phyloP scores from a whole-genome alignment of 1,139 yeast genomes.

The Magnusiomyces magnusii region DNA sequence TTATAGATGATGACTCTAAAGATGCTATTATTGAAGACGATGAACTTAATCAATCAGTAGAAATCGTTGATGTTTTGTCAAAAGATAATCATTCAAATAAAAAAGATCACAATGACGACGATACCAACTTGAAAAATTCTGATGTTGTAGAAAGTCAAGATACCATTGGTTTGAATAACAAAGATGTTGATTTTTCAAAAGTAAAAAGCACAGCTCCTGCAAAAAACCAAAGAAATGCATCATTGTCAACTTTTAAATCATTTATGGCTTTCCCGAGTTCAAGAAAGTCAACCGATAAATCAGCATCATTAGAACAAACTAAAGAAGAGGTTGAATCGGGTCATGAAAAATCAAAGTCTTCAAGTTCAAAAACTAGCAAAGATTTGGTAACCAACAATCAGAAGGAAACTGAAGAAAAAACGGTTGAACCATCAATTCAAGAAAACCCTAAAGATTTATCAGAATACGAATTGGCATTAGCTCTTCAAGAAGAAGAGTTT shows the following conservation, averaged over 20 bases:
- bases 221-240: background rate
- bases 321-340: background rate
- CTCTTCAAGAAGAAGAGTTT: slow-evolving; percentile 36
- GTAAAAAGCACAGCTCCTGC: background rate
- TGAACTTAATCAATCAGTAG: background rate
- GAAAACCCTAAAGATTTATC: background rate
- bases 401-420: no score
- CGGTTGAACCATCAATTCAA: background rate
- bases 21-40: background rate
- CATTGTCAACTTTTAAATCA: background rate
- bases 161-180: background rate
- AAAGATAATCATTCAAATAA: background rate
- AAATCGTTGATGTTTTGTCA: background rate
- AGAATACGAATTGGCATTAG: slow-evolving; percentile 20
- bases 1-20: no score
- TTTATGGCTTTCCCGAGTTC: background rate
- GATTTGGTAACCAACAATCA: no score
- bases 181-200: background rate
- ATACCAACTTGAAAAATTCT: no score
- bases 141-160: background rate
- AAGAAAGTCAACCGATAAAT: background rate
- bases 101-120: no score
- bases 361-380: no score
- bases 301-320: background rate
- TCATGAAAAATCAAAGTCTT: background rate